Conservation (phyloP, 2,329 filamentous ascomycete species). For the Fusarium subtropicale region DNA sequence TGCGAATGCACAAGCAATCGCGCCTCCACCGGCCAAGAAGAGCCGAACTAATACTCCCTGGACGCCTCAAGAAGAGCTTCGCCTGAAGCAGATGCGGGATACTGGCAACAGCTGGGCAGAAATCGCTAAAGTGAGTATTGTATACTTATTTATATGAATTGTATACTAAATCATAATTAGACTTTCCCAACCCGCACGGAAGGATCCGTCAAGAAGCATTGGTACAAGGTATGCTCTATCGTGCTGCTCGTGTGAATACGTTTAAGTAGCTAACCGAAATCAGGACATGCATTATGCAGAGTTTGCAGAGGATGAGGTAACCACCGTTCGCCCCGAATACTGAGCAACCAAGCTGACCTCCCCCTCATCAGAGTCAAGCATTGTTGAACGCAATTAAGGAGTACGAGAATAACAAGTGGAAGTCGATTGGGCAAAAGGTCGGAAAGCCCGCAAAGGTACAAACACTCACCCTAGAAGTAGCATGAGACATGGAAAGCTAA, state of each 20-base stretch:
- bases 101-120: slow-evolving; percentile 95
- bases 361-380: slow-evolving; percentile 71
- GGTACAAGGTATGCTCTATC: slow-evolving; percentile 82
- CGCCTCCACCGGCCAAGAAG: slow-evolving; percentile 80
- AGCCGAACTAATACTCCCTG: slow-evolving; percentile 98
- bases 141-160: slow-evolving; percentile 2
- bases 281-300: slow-evolving; percentile 99
- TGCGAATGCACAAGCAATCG: slow-evolving; percentile 45
- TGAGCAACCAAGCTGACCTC: slow-evolving; percentile 37
- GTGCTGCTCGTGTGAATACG: not conserved
- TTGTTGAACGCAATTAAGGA: slow-evolving; percentile 96
- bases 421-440: slow-evolving; percentile 94
- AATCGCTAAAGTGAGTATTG: slow-evolving; percentile 90
- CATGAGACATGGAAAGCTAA: slow-evolving; percentile 2
- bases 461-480: not conserved
- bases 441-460: slow-evolving; percentile 90
- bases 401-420: slow-evolving; percentile 99
- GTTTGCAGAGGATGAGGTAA: slow-evolving; percentile 96
- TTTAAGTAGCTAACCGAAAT: slow-evolving; percentile 21
- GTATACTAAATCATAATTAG: slow-evolving; percentile 57
- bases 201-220: slow-evolving; percentile 99
- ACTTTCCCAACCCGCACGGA: slow-evolving; percentile 94
- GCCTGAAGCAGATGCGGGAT: slow-evolving; percentile 94
- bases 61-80: slow-evolving; percentile 93
- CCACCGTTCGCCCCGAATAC: slow-evolving; percentile 45